phyloP scores from a whole-genome alignment of 305 asterid genomes.

The Fraxinus velutina region DNA sequence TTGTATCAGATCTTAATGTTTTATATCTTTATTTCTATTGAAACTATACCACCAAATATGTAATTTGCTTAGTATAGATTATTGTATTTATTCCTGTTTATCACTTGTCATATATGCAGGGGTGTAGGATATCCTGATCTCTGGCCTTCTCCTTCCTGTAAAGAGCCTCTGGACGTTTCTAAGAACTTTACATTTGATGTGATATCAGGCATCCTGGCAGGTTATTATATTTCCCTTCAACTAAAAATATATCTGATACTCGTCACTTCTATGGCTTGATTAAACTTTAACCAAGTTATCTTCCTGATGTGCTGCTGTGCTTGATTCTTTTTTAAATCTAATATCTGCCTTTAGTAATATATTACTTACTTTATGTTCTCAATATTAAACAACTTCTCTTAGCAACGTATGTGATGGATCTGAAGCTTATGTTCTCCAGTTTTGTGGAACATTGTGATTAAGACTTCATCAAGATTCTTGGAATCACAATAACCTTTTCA shows the following conservation, averaged over 20 bases:
- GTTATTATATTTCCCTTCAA: constrained; percentile 32
- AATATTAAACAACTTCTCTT: background rate
- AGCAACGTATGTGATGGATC: background rate
- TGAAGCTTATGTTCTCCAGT: background rate
- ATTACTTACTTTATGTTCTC: background rate
- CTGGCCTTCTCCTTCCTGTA: constrained; percentile 89
- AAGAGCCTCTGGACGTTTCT: constrained; percentile 87
- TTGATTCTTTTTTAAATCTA: background rate
- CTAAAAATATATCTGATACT: background rate
- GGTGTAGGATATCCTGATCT: constrained; percentile 92
- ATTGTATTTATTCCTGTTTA: background rate
- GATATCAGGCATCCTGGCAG: constrained; percentile 70
- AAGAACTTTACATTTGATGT: constrained; percentile 81
- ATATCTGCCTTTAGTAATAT: background rate
- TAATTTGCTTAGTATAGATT: background rate
- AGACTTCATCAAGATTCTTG: background rate
- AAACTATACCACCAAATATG: background rate
- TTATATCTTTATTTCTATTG: background rate
- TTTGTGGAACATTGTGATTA: background rate
- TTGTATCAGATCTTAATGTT: background rate
- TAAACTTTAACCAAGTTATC: background rate
- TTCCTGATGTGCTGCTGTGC: background rate
- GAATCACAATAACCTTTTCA: background rate
- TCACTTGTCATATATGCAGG: constrained; percentile 40
- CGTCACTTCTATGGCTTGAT: background rate